Evolutionary conservation across 441 rosid species (phyloP).

Genomic region (Eutrema salsugineum): DNA sequence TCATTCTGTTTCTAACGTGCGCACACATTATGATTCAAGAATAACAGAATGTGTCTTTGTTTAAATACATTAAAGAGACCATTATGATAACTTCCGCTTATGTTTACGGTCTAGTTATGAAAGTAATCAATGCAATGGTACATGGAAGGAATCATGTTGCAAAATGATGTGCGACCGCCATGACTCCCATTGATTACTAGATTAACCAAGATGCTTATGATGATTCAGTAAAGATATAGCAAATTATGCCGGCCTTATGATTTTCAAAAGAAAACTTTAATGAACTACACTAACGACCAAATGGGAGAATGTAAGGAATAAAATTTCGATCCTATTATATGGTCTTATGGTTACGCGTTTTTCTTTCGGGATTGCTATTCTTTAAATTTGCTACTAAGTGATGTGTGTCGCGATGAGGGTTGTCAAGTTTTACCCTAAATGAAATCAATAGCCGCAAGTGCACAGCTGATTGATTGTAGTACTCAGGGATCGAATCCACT

Average conservation of each 20-base stretch:
- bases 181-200: background rate
- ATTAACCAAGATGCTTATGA: too few relatives aligned
- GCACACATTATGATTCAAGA: background rate
- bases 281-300: background rate
- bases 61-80: background rate
- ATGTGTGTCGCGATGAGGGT: too few relatives aligned
- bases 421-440: too few relatives aligned
- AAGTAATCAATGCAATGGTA: background rate
- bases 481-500: too few relatives aligned
- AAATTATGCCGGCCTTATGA: background rate
- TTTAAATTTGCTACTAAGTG: too few relatives aligned
- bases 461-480: too few relatives aligned
- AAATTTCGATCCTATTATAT: background rate
- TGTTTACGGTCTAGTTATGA: background rate
- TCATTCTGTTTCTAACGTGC: background rate
- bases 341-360: background rate
- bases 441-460: too few relatives aligned
- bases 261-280: background rate
- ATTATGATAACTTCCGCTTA: background rate
- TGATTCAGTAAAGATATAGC: too few relatives aligned
- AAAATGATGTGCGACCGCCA: background rate
- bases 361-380: too few relatives aligned
- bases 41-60: background rate
- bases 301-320: background rate
- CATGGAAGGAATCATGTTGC: background rate